Base-by-base conservation (phyloP, 177 flowering plant species). In the Vitis hybrid region DNA sequence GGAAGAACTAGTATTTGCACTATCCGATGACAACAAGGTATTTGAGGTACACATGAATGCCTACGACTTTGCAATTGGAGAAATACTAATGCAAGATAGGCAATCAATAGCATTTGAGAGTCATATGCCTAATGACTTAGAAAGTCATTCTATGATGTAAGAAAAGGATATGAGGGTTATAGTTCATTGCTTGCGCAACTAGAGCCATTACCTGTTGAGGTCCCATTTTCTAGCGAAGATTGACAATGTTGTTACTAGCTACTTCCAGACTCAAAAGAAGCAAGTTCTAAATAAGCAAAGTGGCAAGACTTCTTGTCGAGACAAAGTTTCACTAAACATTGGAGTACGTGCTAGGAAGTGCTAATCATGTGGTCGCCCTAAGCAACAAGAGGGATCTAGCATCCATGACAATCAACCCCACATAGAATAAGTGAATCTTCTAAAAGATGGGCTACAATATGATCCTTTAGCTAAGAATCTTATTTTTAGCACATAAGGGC, bases 271-370 rank as follows among this genome's bases (percentile, higher is more conserved):
- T 24, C 27, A 61, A 15, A 61, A 24, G 64, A 67, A 67, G 50
- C 32, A 13, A 21, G 19, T 27, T 3, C 30, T 27, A 27, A 27
- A 27, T 27, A 27, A 27, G 5, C 30, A 27, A 24, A 49, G 11
- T 67, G 70, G 51, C 27, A 67, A 30, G 60, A 67, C 11, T 55
- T 67, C 51, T 35, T 67, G 30, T 27, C 3, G 30, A 27, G 30
- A 27, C 30, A 27, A 27, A 6, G 61, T 61, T 4, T 49, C 55
- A 21, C 56, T 52, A 14, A 18, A 67, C 58, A 9, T 14, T 52
- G 27, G 51, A 67, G 24, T 15, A 56, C 6, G 54, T 32, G 49
- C 19, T n/a, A n/a, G 70, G 40, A 35, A 13, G 11, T 2, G 16
- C 35, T 2, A 67, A 67, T 35, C 11, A 3, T 2, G 61, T 55